Percentiles rank a stretch among this genome's conserved stretches.
phyloP scores from a whole-genome alignment of 2,329 filamentous ascomycete genomes.

The Allantophomopsis lycopodina region DNA sequence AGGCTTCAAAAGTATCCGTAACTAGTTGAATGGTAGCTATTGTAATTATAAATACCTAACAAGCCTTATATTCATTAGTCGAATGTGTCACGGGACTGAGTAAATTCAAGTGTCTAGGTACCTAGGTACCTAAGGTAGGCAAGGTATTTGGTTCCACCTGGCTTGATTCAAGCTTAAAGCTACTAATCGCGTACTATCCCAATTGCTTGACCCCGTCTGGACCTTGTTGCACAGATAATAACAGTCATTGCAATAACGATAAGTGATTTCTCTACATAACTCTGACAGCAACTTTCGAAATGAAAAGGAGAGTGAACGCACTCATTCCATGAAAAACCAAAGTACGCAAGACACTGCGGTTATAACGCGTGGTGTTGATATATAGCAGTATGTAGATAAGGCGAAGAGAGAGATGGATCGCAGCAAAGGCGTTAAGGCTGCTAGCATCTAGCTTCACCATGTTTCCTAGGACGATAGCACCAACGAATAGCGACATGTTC shows the following conservation, averaged over 20 bases:
- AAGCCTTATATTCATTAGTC: too few relatives aligned
- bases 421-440: conserved; percentile 6
- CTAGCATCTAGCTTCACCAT: conserved; percentile 19
- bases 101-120: too few relatives aligned
- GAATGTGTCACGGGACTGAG: too few relatives aligned
- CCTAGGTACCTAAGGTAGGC: too few relatives aligned
- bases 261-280: neutral
- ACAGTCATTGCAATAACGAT: neutral
- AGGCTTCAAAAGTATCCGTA: too few relatives aligned
- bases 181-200: too few relatives aligned
- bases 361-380: conserved; percentile 11
- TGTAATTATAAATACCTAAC: too few relatives aligned
- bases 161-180: too few relatives aligned
- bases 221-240: too few relatives aligned
- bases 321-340: neutral
- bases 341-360: neutral
- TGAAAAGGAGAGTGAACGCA: neutral
- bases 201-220: too few relatives aligned
- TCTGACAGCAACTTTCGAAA: neutral
- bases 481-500: conserved; percentile 28
- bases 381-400: neutral
- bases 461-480: conserved; percentile 26
- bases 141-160: too few relatives aligned
- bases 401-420: neutral
- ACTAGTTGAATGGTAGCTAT: too few relatives aligned